Evolutionary conservation across 2,329 filamentous ascomycete species (phyloP), one percentile per base, ranked within the genome.

Genomic region (Scedosporium aurantiacum): DNA sequence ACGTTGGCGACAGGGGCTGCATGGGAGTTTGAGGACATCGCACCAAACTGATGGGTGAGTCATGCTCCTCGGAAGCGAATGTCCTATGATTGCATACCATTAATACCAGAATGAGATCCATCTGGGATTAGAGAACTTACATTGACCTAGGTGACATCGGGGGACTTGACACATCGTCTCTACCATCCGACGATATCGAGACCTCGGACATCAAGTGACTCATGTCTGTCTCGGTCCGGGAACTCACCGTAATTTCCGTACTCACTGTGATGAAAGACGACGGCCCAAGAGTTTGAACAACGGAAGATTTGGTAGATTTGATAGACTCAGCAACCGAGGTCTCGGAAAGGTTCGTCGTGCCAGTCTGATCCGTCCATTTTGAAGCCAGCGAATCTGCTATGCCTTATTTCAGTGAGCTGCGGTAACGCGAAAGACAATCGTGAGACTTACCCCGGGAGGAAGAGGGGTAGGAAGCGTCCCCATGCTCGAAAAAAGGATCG

Each of bases 351-450:
- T 70, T 70, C 10, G 67, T 69, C 40, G 66, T 63, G 47, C 68
- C 65, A n/a, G 72, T 70, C 47, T 66, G 67, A 18, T 75, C 72
- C 21, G 78, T 79, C 70, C 75, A 75, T 64, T 72, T 77, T 0
- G 78, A 79, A 37, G 77, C 68, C 2, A 76, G 72, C 4, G 79
- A 80, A 59, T 78, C 79, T 72, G 62, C 54, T 10, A 63, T 5
- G 54, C 25, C 52, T 63, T 63, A 59, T 4, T 65, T 69, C 60
- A 63, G 63, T 66, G 60, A 67, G 66, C 43, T 54, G 50, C 50
- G 50, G 16, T 23, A 37, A 27, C 32, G 25, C 32, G 16, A 27
- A 32, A 18, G 25, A n/a, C 25, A 16, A 25, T 25, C 10, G n/a
- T 32, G 47, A 43, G 37, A 43, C 18, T 12, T 60, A 60, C 58